Percentiles rank a stretch among this genome's conserved stretches.
Evolutionary conservation across 805 yeast genomes (phyloP).

Genomic region (Maudiozyma serrabonitensis): DNA sequence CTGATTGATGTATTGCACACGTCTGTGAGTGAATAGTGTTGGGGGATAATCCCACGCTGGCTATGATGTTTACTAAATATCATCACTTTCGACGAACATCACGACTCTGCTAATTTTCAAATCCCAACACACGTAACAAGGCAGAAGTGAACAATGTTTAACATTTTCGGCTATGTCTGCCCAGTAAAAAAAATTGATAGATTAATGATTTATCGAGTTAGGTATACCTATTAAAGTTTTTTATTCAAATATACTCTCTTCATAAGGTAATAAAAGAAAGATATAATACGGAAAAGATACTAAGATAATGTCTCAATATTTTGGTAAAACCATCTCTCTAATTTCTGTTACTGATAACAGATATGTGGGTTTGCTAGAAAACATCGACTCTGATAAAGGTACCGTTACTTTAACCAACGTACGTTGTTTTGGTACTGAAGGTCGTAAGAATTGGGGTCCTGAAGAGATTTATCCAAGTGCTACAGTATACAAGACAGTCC

Average conservation of each 20-base stretch:
- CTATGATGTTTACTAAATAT: not conserved
- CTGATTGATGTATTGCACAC: too few relatives aligned
- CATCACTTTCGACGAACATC: not conserved
- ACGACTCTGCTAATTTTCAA: not conserved
- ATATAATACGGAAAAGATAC: not conserved
- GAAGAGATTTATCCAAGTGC: slow-evolving; percentile 64
- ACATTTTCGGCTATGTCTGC: not conserved
- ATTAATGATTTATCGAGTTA: too few relatives aligned
- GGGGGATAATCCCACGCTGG: too few relatives aligned
- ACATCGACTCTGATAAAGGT: slow-evolving; percentile 81
- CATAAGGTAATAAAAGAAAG: not conserved
- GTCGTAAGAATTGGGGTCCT: slow-evolving; percentile 61
- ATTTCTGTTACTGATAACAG: slow-evolving; percentile 34
- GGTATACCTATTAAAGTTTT: too few relatives aligned
- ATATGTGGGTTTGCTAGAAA: slow-evolving; percentile 81
- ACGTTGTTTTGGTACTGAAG: slow-evolving; percentile 85
- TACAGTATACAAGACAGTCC: slow-evolving; percentile 64
- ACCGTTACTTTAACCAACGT: slow-evolving; percentile 79
- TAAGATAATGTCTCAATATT: slow-evolving; percentile 73
- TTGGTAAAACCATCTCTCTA: slow-evolving; percentile 58
- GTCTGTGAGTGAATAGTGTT: too few relatives aligned
- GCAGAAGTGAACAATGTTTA: not conserved
- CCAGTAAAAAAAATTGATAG: too few relatives aligned
- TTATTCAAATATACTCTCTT: too few relatives aligned
- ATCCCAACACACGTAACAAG: not conserved